Evolutionary conservation across 768 basidiomycete genomes (phyloP), one percentile per base, ranked within the genome.

Genomic region (Symmetrospora coprosmae): DNA sequence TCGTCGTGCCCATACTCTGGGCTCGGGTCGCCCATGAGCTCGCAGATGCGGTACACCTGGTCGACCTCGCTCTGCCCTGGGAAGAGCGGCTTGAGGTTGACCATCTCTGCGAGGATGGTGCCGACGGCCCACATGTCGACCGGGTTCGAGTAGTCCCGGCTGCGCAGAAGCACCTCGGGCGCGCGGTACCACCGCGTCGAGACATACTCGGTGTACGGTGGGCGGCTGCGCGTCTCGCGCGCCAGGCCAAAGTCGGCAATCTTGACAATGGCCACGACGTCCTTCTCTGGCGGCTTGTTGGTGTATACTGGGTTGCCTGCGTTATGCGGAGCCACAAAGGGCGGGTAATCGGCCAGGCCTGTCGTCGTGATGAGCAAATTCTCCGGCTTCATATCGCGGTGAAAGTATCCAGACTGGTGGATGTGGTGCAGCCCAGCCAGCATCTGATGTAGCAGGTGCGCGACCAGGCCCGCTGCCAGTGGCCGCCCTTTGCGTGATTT

Each of bases 91-190:
- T 86, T 84, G 61, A 99, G 79, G 71, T 92, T 97, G 74, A 94
- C 79, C 58, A 96, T 77, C 73, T 99, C 94, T 7, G 91, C 88
- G 81, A 99, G 85, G 73, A 99, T 99, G 6, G 94, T 92, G 16
- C 94, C 94, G 53, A 99, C 76, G 2, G 94, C 94, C 94, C 94
- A 99, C 86, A 97, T 89, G 69, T 99, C 94, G 25, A 99, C 92
- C 3, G 94, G 90, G 69, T 86, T 86, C 9, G 88, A 91, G 70
- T 99, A 99, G 72, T 96, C 86, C 59, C 82, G 80, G 68, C 87
- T 88, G 62, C 87, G 78, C 38, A 99, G 78, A 30, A 99, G 77
- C 17, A 99, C 90, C 72, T 99, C 94, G 16, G 94, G 94, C 0
- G 94, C 94, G 60, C 94, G 86, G 73, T 99, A 99, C 94, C 94